Percentiles rank a stretch among this genome's conserved stretches.
phyloP scores from a whole-genome alignment of 495 filamentous ascomycete genomes.

The Neurospora sp. region DNA sequence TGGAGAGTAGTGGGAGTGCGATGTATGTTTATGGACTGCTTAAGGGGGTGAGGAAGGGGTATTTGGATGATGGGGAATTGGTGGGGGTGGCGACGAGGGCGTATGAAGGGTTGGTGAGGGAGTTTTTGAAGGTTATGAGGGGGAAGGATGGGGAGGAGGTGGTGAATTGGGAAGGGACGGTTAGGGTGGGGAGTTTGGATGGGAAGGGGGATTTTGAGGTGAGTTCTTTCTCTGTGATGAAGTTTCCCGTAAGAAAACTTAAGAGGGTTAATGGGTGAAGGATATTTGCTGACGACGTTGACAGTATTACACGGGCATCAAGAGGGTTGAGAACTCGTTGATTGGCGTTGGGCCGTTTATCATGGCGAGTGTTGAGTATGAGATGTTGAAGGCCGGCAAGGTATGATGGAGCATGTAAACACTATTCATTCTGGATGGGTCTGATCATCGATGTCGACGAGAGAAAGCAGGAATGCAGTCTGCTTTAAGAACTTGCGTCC shows the following conservation, averaged over 20 bases:
- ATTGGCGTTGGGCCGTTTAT: conserved; percentile 4
- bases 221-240: neutral
- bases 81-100: conserved; percentile 22
- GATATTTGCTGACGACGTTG: too few species aligned
- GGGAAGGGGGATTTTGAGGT: conserved; percentile 39
- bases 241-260: neutral
- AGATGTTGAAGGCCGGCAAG: neutral
- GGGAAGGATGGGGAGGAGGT: conserved; percentile 19
- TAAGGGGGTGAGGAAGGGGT: conserved; percentile 33
- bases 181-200: conserved; percentile 44
- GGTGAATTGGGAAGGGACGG: conserved; percentile 44
- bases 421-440: too few species aligned
- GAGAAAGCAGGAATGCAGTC: too few species aligned
- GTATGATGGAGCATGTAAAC: too few species aligned
- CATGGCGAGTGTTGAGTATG: conserved; percentile 1
- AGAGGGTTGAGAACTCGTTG: conserved; percentile 2
- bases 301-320: conserved; percentile 6
- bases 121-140: conserved; percentile 19
- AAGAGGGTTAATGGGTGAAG: too few species aligned
- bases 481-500: too few species aligned
- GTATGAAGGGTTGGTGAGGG: conserved; percentile 15
- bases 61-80: conserved; percentile 20
- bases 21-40: conserved; percentile 50
- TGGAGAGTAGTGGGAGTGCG: conserved; percentile 49
- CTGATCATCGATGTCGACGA: too few species aligned